Evolutionary conservation across 2,329 filamentous ascomycete genomes (phyloP).

Genomic region (Fulvia fulva): DNA sequence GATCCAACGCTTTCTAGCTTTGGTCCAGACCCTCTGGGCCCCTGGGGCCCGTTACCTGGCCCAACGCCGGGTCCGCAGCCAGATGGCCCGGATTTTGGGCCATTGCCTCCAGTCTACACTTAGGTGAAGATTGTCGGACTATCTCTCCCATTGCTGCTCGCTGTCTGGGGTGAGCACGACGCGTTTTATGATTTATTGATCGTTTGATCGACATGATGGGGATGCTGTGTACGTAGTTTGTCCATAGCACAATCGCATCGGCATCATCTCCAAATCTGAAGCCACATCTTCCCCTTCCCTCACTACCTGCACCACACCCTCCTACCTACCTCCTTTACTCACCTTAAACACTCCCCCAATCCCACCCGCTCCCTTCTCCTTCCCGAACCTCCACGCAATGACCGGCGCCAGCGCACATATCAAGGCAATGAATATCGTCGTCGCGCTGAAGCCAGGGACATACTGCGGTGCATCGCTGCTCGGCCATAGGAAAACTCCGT

Average conservation of each 20-base stretch:
- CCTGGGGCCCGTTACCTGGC: too few species aligned
- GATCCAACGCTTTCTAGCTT: neutral
- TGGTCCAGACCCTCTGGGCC: neutral
- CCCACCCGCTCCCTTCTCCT: neutral
- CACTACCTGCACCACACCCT: neutral
- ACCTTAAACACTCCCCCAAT: neutral
- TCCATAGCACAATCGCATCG: too few species aligned
- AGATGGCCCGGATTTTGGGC: neutral
- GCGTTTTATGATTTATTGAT: too few species aligned
- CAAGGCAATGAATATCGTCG: slow-evolving; percentile 1
- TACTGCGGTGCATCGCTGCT: slow-evolving; percentile 48
- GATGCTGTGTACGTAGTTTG: too few species aligned
- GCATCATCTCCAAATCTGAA: neutral
- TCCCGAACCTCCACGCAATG: slow-evolving; percentile 2
- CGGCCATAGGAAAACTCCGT: slow-evolving; percentile 53
- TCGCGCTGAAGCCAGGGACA: slow-evolving; percentile 38
- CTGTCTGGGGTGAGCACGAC: neutral
- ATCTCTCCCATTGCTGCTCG: neutral
- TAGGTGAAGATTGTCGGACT: neutral
- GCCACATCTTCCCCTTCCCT: neutral
- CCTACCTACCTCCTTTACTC: neutral
- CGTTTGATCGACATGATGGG: too few species aligned
- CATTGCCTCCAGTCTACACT: neutral
- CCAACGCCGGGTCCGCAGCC: neutral
- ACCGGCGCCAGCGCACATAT: slow-evolving; percentile 4